Evolutionary conservation across 495 filamentous ascomycete genomes (phyloP), one percentile per base, ranked within the genome.

Genomic region (Penicillium cosmopolitanum): DNA sequence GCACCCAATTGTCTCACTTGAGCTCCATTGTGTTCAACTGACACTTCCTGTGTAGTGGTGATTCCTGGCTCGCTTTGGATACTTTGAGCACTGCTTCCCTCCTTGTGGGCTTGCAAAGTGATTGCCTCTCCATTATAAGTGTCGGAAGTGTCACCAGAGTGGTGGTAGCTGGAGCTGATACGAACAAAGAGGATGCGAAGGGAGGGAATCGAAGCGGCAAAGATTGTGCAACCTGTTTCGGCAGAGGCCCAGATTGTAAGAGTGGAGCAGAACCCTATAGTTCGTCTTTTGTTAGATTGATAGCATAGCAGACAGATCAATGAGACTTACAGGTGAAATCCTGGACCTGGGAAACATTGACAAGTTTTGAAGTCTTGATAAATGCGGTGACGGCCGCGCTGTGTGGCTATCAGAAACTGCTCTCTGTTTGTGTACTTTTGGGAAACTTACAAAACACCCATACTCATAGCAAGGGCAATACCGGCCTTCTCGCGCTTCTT

Each of bases 401-500:
- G 6, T 9, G 10, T 5, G 6, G 9, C 8, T 3, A 10, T 51
- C 6, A 58, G 23, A 38, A 9, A 16, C 5, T 16, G 16, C 13
- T 31, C 10, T 42, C 33, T 31, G 1, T 12, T 50, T 13, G 28
- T 25, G 5, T 1, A 10, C 1, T 18, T 23, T 38, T 31, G 5
- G 11, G 38, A 11, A 19, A 53, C 65, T 50, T 65, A 65, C 66
- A 65, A 62, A 33, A 65, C 23, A 43, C 66, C 66, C 59, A 68
- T 51, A 16, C 66, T 68, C 66, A 68, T 68, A 13, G 66, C 66
- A 11, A 65, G 10, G 1, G 66, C 66, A 19, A 68, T 64, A 33
- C 59, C 66, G 8, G 56, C 23, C 50, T 68, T 65, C 48, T 65
- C 65, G 7, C 63, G 60, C 38, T 55, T 59, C 51, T 57, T 59